Evolutionary conservation across 805 yeast genomes (phyloP), one percentile per base, ranked within the genome.

Genomic region (Hanseniaspora pseudoguilliermondii): DNA sequence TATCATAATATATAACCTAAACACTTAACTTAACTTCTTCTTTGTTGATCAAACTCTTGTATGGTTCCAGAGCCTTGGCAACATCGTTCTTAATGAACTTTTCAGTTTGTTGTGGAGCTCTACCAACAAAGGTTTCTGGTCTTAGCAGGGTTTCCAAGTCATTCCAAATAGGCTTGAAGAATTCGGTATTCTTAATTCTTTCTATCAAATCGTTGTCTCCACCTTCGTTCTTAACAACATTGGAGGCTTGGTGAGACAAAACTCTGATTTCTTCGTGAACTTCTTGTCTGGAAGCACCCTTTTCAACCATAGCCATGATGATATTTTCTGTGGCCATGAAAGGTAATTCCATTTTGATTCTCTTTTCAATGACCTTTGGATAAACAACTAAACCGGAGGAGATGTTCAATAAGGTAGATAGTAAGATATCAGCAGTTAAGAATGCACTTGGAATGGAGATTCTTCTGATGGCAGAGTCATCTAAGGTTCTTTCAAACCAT

Each of bases 241-340:
- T 90, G 59, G 95, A 90, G 13, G 98, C 98, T 75, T 93, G 91
- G 71, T 93, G 98, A 13, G 96, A 87, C 59, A 93, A 78, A 34
- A 93, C 97, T 73, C 98, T 83, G 73, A 93, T 90, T 73, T 86
- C 85, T 76, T 93, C 98, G 73, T 93, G 98, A 67, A 96, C 91
- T 57, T 91, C 96, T 77, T 93, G 98, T 79, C 98, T 85, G 35
- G 95, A 89, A 35, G 86, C 97, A 64, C 97, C 97, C 70, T 84
- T 84, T 73, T 89, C 95, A 57, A 93, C 98, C 97, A 93, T 93
- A 54, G 98, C 98, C 98, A 93, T 93, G 71, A 93, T 93, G 71
- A 93, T 80, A 74, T 93, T 93, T 75, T 93, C 98, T 57, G 98
- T 93, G 62, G 98, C 98, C 98, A 93, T 93, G 79, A 93, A 93